Percentiles rank a stretch among this genome's conserved stretches.
These are phyloP conservation scores for Starmera pachycereana DNA, from an alignment of 805 yeast species.

Conservation along the genomic window DNA sequence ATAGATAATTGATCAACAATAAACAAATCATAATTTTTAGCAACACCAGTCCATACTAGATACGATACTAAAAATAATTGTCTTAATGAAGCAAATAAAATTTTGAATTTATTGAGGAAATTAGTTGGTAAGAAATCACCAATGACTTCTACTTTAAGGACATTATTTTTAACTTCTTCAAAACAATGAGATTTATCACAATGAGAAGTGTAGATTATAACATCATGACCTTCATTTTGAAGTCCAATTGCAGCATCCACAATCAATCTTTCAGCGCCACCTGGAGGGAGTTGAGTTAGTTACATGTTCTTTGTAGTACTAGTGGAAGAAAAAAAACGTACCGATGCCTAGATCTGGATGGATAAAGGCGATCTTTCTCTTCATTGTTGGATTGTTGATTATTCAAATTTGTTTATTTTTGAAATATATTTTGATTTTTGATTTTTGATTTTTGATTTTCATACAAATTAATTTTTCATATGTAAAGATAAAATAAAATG, in stretches of 20 bases:
- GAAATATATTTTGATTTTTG: too few relatives aligned
- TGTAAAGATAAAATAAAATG: too few relatives aligned
- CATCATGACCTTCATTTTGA: conserved; percentile 52
- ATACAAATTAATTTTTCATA: too few relatives aligned
- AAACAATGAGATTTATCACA: conserved; percentile 83
- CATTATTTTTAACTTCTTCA: conserved; percentile 66
- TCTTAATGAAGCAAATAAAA: conserved; percentile 73
- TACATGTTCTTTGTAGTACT: too few relatives aligned
- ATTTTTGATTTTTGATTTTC: too few relatives aligned
- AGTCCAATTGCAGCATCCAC: conserved; percentile 92
- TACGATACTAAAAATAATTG: conserved; percentile 57
- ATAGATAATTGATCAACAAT: conserved; percentile 85
- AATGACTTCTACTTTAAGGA: conserved; percentile 52
- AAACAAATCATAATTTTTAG: conserved; percentile 51
- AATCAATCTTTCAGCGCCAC: conserved; percentile 92
- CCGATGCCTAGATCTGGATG: conserved; percentile 97
- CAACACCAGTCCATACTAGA: conserved; percentile 35
- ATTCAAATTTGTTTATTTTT: neutral
- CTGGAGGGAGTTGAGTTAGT: conserved; percentile 17
- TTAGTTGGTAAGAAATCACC: conserved; percentile 82
- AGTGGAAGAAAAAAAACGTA: conserved; percentile 2
- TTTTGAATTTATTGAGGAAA: conserved; percentile 56
- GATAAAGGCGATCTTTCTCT: conserved; percentile 63
- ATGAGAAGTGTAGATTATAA: conserved; percentile 77
- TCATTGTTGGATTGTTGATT: neutral